Conservation (phyloP, 31 red algal genomes). For the Porphyra umbilicalis region DNA sequence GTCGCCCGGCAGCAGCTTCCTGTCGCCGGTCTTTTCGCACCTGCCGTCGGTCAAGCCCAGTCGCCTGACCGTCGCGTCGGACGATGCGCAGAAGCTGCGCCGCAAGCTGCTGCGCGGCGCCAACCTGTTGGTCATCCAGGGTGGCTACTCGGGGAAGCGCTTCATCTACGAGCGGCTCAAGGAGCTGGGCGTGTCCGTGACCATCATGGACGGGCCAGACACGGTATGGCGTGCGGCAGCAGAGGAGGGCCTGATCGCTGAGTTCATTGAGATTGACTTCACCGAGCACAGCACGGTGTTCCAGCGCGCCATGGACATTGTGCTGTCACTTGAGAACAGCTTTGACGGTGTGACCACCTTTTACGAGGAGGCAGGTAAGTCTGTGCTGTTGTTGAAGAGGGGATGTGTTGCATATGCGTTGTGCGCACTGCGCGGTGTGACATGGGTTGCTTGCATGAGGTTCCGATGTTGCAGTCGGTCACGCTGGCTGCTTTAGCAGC, state of each 20-base stretch:
- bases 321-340: constrained; percentile 11
- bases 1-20: constrained; percentile 31
- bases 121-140: constrained; percentile 89
- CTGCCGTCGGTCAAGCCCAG: constrained; percentile 63
- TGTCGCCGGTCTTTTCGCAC: constrained; percentile 72
- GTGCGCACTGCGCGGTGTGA: background rate
- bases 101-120: constrained; percentile 80
- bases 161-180: constrained; percentile 78
- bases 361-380: constrained; percentile 58
- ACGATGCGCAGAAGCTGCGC: constrained; percentile 53
- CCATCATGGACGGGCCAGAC: constrained; percentile 85
- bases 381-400: background rate
- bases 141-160: constrained; percentile 75
- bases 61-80: constrained; percentile 35
- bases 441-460: background rate
- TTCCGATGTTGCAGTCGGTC: background rate
- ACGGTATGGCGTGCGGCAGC: constrained; percentile 34
- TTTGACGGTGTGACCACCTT: constrained; percentile 91
- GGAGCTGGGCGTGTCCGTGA: constrained; percentile 69
- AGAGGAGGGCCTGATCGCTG: constrained; percentile 49
- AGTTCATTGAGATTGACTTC: constrained; percentile 82
- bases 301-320: constrained; percentile 40
- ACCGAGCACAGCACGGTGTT: constrained; percentile 60
- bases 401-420: too few relatives aligned
- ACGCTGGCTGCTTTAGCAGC: background rate